Conservation (phyloP, 2,329 filamentous ascomycete genomes). For the Colletotrichum costaricense region DNA sequence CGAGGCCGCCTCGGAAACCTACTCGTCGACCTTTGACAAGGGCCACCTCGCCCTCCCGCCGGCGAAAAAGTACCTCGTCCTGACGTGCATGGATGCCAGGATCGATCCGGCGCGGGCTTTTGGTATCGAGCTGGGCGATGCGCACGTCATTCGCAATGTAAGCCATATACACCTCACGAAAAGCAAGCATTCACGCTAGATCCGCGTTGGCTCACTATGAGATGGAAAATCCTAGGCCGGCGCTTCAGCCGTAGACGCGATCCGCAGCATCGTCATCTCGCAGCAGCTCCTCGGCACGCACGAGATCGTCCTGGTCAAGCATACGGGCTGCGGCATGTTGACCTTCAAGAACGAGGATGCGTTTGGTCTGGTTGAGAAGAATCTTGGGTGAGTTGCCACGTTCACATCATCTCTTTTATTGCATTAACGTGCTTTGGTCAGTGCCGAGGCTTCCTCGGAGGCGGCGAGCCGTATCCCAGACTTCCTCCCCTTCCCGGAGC, state of each 20-base stretch:
- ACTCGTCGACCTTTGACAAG: slow-evolving; percentile 64
- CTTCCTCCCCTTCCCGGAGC: slow-evolving; percentile 74
- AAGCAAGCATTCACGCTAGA: too few relatives aligned
- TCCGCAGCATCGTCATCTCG: slow-evolving; percentile 82
- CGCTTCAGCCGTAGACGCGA: slow-evolving; percentile 73
- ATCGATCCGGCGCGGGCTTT: slow-evolving; percentile 76
- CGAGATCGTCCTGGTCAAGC: slow-evolving; percentile 81
- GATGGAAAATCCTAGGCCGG: slow-evolving; percentile 58
- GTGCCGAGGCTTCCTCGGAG: slow-evolving; percentile 38
- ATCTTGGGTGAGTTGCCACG: slow-evolving; percentile 55
- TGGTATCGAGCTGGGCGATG: slow-evolving; percentile 78
- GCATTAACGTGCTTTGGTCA: slow-evolving; percentile 2
- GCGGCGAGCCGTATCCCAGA: slow-evolving; percentile 52
- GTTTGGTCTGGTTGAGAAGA: slow-evolving; percentile 61
- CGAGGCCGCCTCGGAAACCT: slow-evolving; percentile 31
- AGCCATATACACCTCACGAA: not conserved
- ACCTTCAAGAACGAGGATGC: slow-evolving; percentile 73
- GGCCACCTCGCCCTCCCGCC: slow-evolving; percentile 76
- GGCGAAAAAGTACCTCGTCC: slow-evolving; percentile 70
- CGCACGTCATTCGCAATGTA: slow-evolving; percentile 80
- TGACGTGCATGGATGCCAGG: slow-evolving; percentile 88
- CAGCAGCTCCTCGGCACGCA: slow-evolving; percentile 82
- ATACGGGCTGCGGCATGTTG: slow-evolving; percentile 80
- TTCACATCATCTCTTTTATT: not conserved
- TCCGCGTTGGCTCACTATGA: too few relatives aligned